These are phyloP conservation scores for Physcomitrium patens DNA, from an alignment of 225 moss, liverwort and hornwort species.

Conservation along the genomic window DNA sequence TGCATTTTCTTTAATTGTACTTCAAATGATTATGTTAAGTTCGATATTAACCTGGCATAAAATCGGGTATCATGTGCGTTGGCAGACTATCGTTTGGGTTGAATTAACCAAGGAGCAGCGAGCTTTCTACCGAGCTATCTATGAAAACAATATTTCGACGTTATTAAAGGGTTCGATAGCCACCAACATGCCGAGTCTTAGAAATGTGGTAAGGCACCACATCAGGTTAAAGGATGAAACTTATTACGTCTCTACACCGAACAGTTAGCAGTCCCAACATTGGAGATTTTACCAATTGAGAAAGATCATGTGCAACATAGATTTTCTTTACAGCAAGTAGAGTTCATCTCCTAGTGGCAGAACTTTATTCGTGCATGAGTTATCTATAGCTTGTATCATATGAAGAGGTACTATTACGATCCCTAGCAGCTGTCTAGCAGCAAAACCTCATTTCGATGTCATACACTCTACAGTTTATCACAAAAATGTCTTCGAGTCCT, in stretches of 20 bases:
- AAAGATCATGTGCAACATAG: not conserved
- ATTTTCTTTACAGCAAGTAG: not conserved
- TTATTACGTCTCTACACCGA: not conserved
- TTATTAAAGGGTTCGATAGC: slow-evolving; percentile 69
- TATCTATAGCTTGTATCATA: not conserved
- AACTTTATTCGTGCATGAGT: not conserved
- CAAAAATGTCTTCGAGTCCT: slow-evolving; percentile 6
- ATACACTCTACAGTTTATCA: slow-evolving; percentile 1
- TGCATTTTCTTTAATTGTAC: not conserved
- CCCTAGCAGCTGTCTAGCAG: not conserved
- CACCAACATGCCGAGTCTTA: slow-evolving; percentile 64
- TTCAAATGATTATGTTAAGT: not conserved
- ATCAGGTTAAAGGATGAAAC: not conserved
- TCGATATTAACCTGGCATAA: not conserved
- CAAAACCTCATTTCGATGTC: not conserved
- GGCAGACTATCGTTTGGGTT: slow-evolving; percentile 88
- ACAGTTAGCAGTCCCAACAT: not conserved
- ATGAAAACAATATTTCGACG: slow-evolving; percentile 60
- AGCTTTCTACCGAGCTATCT: slow-evolving; percentile 70
- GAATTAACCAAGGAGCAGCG: slow-evolving; percentile 77
- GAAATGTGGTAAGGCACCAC: slow-evolving; percentile 64
- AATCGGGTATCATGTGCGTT: slow-evolving; percentile 14
- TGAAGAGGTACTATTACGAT: not conserved
- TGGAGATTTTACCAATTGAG: not conserved
- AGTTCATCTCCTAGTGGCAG: not conserved